Percentiles rank a stretch among this genome's conserved stretches.
Conservation (phyloP, 2,329 filamentous ascomycete species). For the Malbranchea zuffiana region DNA sequence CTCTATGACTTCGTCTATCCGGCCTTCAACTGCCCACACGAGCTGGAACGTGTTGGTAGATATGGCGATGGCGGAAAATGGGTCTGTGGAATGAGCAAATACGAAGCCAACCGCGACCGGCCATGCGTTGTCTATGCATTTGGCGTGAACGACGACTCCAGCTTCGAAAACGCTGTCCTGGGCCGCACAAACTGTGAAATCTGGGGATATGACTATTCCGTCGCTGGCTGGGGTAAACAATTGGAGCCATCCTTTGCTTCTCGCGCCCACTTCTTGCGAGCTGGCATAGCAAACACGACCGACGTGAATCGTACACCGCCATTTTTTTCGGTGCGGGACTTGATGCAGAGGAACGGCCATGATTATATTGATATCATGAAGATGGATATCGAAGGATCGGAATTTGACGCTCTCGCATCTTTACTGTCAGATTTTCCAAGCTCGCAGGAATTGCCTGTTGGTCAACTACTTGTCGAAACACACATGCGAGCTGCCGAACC, state of each 20-base stretch:
- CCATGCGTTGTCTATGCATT: constrained; percentile 33
- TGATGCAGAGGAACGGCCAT: constrained; percentile 12
- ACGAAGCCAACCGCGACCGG: constrained; percentile 19
- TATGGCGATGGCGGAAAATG: constrained; percentile 37
- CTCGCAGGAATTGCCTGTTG: constrained; percentile 4
- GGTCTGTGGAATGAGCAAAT: constrained; percentile 34
- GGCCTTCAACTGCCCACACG: constrained; percentile 33
- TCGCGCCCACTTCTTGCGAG: constrained; percentile 15
- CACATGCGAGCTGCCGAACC: constrained; percentile 3
- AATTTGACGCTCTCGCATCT: constrained; percentile 10
- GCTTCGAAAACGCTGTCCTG: constrained; percentile 29
- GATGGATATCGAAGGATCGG: constrained; percentile 13
- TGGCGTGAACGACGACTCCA: constrained; percentile 29
- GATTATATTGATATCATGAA: constrained; percentile 14
- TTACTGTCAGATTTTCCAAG: constrained; percentile 9
- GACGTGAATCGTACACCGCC: constrained; percentile 11
- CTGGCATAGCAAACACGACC: constrained; percentile 5
- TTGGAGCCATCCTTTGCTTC: constrained; percentile 16
- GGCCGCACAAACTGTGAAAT: constrained; percentile 30
- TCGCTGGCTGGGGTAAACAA: constrained; percentile 25
- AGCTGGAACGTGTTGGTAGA: constrained; percentile 31
- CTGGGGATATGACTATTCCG: constrained; percentile 34
- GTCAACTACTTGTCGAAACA: constrained; percentile 8
- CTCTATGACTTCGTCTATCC: constrained; percentile 35
- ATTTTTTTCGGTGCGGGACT: constrained; percentile 13